Base-by-base conservation (phyloP, 2,329 filamentous ascomycete species). In the Fusarium tupiense region DNA sequence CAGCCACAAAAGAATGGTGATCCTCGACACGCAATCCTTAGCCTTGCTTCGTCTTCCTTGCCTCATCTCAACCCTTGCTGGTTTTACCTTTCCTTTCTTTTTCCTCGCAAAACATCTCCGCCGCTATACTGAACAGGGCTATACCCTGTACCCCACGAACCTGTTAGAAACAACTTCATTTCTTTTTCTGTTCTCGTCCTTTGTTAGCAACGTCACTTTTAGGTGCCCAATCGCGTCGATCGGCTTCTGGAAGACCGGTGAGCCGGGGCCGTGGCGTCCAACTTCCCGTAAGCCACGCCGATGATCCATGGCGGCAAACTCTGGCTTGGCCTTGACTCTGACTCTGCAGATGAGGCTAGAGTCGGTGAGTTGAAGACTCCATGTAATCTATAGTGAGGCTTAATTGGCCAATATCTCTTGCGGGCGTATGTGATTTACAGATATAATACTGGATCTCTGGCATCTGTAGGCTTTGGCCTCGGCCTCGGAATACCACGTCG, bases 201-300 rank as follows among this genome's bases (percentile, higher is more conserved):
- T 22, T 38, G 13, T 50, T 49, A 14, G 31, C 20, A 49, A 71
- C 37, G 60, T 70, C 41, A 47, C 49, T 46, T 29, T 26, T n/a
- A n/a, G 41, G 60, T 29, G 38, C 29, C 67, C 67, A 70, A 70
- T 70, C 53, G 43, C 61, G 61, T 50, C 53, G 52, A 66, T 71
- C 61, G 35, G 53, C 60, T 71, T 71, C 67, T 66, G 41, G 67
- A 66, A 66, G 50, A 70, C 67, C 67, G 67, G 67, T 70, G 67
- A 71, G 67, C 60, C 61, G 37, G 67, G 54, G 59, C 9, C 58
- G 50, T 58, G 44, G 65, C 50, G 65, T 70, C 41, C 46, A 35
- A n/a, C 20, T 38, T 70, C 66, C 67, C 52, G 44, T 44, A 33
- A 56, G 43, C 63, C 63, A 66, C 63, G 67, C 53, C 44, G 41